phyloP scores from a whole-genome alignment of 257 asterid species.

The Solanum medicagineum region DNA sequence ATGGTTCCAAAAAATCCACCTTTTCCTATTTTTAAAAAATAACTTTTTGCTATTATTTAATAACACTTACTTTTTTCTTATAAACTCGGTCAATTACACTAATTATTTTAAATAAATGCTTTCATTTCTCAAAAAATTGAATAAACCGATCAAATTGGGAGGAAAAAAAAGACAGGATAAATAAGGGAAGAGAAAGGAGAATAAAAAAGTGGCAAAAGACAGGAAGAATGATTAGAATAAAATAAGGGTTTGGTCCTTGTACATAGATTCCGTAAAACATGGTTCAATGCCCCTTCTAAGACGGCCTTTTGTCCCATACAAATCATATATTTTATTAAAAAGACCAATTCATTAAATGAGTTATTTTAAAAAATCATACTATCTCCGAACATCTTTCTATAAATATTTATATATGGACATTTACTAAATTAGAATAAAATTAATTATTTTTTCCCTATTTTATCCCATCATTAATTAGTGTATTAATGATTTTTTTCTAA shows the following conservation, averaged over 20 bases:
- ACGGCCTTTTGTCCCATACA: neutral
- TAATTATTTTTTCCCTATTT: no score
- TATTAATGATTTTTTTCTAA: no score
- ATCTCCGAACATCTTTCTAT: no score
- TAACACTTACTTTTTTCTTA: no score
- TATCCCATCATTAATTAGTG: no score
- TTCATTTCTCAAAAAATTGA: neutral
- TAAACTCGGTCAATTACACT: neutral
- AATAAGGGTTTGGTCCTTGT: neutral
- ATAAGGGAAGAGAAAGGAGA: neutral
- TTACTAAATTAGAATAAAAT: no score
- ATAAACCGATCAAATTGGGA: neutral
- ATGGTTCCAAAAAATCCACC: no score
- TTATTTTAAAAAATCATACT: no score
- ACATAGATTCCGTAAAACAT: neutral
- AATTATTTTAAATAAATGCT: neutral
- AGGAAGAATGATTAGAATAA: neutral
- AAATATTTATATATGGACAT: no score
- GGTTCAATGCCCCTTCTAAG: neutral
- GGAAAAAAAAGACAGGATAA: neutral
- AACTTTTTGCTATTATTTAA: neutral
- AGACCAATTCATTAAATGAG: no score
- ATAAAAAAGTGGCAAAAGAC: neutral
- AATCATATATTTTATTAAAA: neutral
- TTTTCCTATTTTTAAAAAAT: neutral